Evolutionary conservation across 768 basidiomycete genomes (phyloP), one percentile per base, ranked within the genome.

Genomic region (Pluteus cervinus): DNA sequence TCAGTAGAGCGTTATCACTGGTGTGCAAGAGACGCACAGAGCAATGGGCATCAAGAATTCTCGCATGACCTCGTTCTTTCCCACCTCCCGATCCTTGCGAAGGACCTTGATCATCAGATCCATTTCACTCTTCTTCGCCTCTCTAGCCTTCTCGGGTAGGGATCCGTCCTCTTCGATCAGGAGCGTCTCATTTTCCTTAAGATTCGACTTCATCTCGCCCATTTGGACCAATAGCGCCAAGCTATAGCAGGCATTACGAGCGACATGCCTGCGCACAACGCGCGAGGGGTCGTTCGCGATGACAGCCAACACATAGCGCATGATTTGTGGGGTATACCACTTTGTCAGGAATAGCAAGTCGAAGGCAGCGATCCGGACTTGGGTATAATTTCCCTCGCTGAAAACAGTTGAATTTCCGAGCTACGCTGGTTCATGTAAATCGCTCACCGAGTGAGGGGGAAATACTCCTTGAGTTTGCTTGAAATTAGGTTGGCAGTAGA

Each of bases 331-430:
- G 2, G 81, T 71, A 55, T 89, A 82, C 90, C 91, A 85, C 61
- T 90, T 82, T 40, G 84, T 84, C 55, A 91, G 63, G 69, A 94
- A 82, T 7, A 98, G 71, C 23, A 89, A 87, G 58, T 99, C 96
- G 49, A 99, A 96, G 3, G 96, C 94, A 4, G 87, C 81, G 30
- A 90, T 75, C 31, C 96, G 83, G 30, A 99, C 87, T 53, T 88
- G 84, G 2, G 82, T 83, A 49, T 85, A 91, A 54, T 97, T 96
- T 26, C 94, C 96, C 61, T 96, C 91, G 17, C 93, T 93, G 47
- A 18, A 42, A 39, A n/a, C 38, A 30, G 31, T 41, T 49, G n/a
- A 52, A 35, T 36, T 11, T 38, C 14, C 18, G 20, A 28, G 17
- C 15, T 22, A 29, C 23, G 24, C 8, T 9, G 5, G 22, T 23